Base-by-base conservation (phyloP, 768 basidiomycete species). In the Pleurotus djamor region DNA sequence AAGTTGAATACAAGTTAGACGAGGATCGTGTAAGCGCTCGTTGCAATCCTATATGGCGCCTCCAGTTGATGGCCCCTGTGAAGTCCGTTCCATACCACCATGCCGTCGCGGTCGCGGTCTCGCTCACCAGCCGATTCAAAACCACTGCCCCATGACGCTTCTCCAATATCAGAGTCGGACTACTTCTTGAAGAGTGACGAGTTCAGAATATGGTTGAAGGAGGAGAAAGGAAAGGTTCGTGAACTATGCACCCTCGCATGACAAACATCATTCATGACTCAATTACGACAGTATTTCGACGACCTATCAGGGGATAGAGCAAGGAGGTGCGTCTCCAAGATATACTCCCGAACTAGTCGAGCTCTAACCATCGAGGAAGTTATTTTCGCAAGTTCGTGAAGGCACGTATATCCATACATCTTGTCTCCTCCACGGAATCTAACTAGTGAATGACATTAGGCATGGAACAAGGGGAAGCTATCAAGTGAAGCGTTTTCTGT, bases 371-470 rank as follows among this genome's bases (percentile, higher is more conserved):
- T 52, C 45, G 35, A 58, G 28, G 60, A 52, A 92, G 91, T 67
- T 94, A 96, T 69, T 98, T 98, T 69, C 87, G 89, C 66, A 96
- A 95, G 74, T 97, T 98, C 67, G 87, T 94, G 43, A 91, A 90
- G 80, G 88, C 88, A 44, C 21, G 0, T 33, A 33, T 52, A 32
- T 65, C 14, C 36, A 34, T 44, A 17, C 7, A 57, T 50, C 21
- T 28, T 59, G 16, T 56, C 10, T 41, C 16, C 7, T 13, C 13
- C 16, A 17, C 52, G 35, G 43, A 43, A 49, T 45, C 55, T 41
- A 35, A 21, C 28, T 34, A 17, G 43, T 36, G 58, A 32, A 47
- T 44, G 60, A 14, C 35, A 14, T 56, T 66, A 92, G 83, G 85
- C 85, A 28, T 95, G 93, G 93, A 95, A 95, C 71, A 80, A 81